Conservation (phyloP, 306 rosid genomes). For the Cyamopsis tetragonoloba region DNA sequence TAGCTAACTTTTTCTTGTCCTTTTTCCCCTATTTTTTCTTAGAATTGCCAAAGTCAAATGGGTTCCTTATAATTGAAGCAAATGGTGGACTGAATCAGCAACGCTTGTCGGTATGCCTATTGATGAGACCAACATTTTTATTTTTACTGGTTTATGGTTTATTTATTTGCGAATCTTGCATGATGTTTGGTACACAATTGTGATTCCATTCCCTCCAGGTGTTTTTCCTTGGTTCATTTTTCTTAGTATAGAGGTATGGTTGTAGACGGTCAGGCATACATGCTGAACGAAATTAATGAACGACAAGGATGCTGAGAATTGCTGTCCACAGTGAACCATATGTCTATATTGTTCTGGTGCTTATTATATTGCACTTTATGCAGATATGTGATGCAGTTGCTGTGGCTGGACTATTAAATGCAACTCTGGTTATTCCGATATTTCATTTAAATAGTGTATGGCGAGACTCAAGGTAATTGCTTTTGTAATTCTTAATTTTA, state of each 20-base stretch:
- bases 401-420: constrained; percentile 93
- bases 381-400: constrained; percentile 99
- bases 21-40: background rate
- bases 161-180: constrained; percentile 12
- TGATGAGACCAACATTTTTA: constrained; percentile 7
- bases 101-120: constrained; percentile 78
- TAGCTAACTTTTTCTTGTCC: constrained; percentile 23
- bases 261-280: constrained; percentile 5
- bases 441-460: constrained; percentile 97
- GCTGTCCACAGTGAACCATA: background rate
- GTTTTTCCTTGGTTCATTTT: constrained; percentile 5
- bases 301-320: background rate
- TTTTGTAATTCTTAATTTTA: background rate
- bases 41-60: constrained; percentile 85
- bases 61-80: constrained; percentile 92
- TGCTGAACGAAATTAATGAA: background rate
- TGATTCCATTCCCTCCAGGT: constrained; percentile 8
- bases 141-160: background rate
- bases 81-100: constrained; percentile 98
- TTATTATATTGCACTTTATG: constrained; percentile 19
- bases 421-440: constrained; percentile 88
- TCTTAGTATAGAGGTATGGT: constrained; percentile 1
- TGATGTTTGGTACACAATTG: background rate
- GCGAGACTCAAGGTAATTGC: constrained; percentile 82
- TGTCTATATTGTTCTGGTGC: constrained; percentile 16